These are phyloP conservation scores for Bathelium albidoporum DNA, from an alignment of 495 filamentous ascomycete genomes.

Conservation along the genomic window DNA sequence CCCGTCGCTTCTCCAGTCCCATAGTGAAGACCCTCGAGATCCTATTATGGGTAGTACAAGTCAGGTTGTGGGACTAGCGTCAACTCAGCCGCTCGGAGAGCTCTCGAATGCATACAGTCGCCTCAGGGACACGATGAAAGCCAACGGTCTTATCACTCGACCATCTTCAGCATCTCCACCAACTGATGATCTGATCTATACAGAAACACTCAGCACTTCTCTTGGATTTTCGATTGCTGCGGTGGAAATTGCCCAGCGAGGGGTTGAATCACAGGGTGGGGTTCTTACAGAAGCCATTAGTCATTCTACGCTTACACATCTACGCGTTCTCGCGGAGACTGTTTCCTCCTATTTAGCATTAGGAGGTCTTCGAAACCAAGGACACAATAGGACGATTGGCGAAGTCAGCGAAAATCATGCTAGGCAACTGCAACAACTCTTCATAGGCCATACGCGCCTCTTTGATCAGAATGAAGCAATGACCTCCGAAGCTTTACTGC, in stretches of 20 bases:
- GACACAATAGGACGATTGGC: slow-evolving; percentile 48
- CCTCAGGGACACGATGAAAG: slow-evolving; percentile 62
- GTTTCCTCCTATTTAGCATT: slow-evolving; percentile 73
- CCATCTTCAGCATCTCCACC: slow-evolving; percentile 28
- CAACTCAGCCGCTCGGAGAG: slow-evolving; percentile 34
- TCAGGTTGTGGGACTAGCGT: background rate
- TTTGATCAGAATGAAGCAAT: slow-evolving; percentile 13
- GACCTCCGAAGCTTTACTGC: slow-evolving; percentile 42
- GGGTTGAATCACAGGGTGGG: slow-evolving; percentile 64
- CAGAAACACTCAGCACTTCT: slow-evolving; percentile 58
- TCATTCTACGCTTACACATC: slow-evolving; percentile 54
- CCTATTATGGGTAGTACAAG: slow-evolving; percentile 6
- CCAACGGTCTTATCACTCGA: slow-evolving; percentile 54
- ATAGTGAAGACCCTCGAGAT: slow-evolving; percentile 20
- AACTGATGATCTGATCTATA: slow-evolving; percentile 45
- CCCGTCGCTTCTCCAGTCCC: slow-evolving; percentile 37
- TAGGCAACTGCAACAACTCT: slow-evolving; percentile 67
- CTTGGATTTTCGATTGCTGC: slow-evolving; percentile 86
- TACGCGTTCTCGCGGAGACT: slow-evolving; percentile 86
- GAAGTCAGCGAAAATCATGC: slow-evolving; percentile 63
- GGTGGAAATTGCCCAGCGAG: slow-evolving; percentile 85
- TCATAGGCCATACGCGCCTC: slow-evolving; percentile 39
- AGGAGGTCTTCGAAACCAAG: slow-evolving; percentile 51
- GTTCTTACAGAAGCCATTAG: background rate
- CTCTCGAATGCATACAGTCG: slow-evolving; percentile 72